Evolutionary conservation across 2,329 filamentous ascomycete genomes (phyloP).

Genomic region (Mollisiaceae sp.): DNA sequence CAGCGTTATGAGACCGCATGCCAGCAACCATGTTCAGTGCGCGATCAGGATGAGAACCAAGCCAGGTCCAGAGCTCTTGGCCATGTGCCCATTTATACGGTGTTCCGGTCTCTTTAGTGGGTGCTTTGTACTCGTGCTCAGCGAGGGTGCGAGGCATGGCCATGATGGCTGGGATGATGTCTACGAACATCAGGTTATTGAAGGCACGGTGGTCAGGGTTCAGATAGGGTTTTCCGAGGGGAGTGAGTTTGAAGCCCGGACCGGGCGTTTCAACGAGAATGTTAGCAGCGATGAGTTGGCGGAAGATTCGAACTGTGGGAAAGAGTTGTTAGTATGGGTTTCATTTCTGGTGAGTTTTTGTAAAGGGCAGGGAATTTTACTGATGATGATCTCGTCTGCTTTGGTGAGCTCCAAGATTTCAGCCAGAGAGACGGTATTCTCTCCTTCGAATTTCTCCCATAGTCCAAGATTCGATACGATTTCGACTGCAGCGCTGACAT

Average conservation of each 20-base stretch:
- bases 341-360: not conserved
- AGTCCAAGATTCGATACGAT: conserved; percentile 29
- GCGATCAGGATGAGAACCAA: conserved; percentile 33
- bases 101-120: conserved; percentile 33
- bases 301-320: conserved; percentile 27
- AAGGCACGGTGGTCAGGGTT: conserved; percentile 33
- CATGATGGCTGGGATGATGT: conserved; percentile 33
- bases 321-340: conserved; percentile 7
- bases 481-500: conserved; percentile 33
- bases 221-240: conserved; percentile 29
- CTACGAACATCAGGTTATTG: conserved; percentile 33
- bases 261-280: conserved; percentile 26
- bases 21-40: conserved; percentile 35
- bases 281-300: conserved; percentile 31
- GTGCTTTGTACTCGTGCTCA: conserved; percentile 33
- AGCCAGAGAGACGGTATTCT: conserved; percentile 27
- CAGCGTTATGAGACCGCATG: conserved; percentile 30
- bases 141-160: conserved; percentile 34
- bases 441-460: conserved; percentile 34
- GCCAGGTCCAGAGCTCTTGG: conserved; percentile 35
- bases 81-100: conserved; percentile 34
- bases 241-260: conserved; percentile 27
- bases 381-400: conserved; percentile 36
- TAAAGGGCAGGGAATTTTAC: conserved; percentile 18
- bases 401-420: conserved; percentile 29